Base-by-base conservation (phyloP, 2,329 filamentous ascomycete genomes). In the Fusarium sulawesiense region DNA sequence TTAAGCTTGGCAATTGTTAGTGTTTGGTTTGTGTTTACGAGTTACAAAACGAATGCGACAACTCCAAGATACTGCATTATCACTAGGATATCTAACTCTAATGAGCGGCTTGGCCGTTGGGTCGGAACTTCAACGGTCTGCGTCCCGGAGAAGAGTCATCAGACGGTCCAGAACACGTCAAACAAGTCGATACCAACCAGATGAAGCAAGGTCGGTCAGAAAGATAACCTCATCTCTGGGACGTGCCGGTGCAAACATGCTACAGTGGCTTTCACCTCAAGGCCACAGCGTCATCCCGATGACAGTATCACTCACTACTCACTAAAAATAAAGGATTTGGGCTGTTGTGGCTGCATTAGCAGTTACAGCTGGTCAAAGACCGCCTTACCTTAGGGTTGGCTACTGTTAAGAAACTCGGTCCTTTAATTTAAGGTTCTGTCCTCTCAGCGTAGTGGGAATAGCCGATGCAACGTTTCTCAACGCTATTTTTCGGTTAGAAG, bases 391-490 rank as follows among this genome's bases (percentile, higher is more conserved):
- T 9, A 23, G 30, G 20, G 56, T 51, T 63, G 9, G 10, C 34
- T 37, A 37, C 34, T 37, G 34, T 37, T 37, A 37, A n/a, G n/a
- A 64, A 59, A 49, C 44, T 60, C 23, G 29, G 55, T 13, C 44
- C 41, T 23, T 42, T 57, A n/a, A 40, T 51, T 58, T 58, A 58
- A 41, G 45, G 59, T 64, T 64, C 16, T 47, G 45, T 29, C 45
- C 45, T n/a, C 25, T 57, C 16, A 42, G 46, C 29, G 10, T 37
- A 45, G 27, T 60, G 63, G 44, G 41, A 55, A 27, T 56, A 29
- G 44, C 62, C 61, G 62, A 66, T 66, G 63, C 63, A 66, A 66
- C 63, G 63, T 66, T 66, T n/a, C 63, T 25, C 47, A 30, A 45
- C 55, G 29, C 47, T 60, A 66, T 44, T 60, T 41, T 34, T 61